These are phyloP conservation scores for Ogataea trehalophila DNA, from an alignment of 805 yeast genomes.

Conservation along the genomic window DNA sequence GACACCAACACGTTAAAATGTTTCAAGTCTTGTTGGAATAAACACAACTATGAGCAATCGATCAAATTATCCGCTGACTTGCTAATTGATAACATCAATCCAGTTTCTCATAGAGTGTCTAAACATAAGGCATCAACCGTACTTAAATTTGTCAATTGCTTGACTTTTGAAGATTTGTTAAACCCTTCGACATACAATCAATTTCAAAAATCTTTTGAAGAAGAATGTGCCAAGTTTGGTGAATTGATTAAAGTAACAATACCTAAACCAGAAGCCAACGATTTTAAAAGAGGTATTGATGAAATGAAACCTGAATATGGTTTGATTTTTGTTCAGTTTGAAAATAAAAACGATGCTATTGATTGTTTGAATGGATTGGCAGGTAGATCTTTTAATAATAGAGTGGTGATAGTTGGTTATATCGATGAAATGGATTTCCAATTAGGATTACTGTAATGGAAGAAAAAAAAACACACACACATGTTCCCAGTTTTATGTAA, in stretches of 20 bases:
- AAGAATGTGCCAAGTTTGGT: constrained; percentile 49
- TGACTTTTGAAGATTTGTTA: constrained; percentile 59
- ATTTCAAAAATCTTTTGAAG: constrained; percentile 46
- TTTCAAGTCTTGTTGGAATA: constrained; percentile 35
- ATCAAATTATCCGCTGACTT: constrained; percentile 16
- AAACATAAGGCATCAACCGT: constrained; percentile 38
- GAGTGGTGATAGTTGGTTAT: constrained; percentile 64
- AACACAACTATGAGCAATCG: constrained; percentile 20
- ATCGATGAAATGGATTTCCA: constrained; percentile 57
- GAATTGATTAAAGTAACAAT: constrained; percentile 49
- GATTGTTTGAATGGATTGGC: constrained; percentile 52
- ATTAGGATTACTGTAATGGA: constrained; percentile 20
- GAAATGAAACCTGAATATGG: constrained; percentile 61
- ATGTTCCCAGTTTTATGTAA: not conserved
- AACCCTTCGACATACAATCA: constrained; percentile 45
- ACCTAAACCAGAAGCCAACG: constrained; percentile 46
- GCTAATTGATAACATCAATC: constrained; percentile 12
- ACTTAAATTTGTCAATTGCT: constrained; percentile 59
- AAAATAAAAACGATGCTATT: constrained; percentile 43
- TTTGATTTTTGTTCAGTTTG: constrained; percentile 64
- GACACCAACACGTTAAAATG: constrained; percentile 34
- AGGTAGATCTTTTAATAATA: constrained; percentile 63
- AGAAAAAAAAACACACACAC: not conserved
- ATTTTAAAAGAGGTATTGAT: constrained; percentile 31
- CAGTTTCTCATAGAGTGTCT: constrained; percentile 8